Evolutionary conservation across 2,329 filamentous ascomycete species (phyloP).

Genomic region (Venturia asperata): DNA sequence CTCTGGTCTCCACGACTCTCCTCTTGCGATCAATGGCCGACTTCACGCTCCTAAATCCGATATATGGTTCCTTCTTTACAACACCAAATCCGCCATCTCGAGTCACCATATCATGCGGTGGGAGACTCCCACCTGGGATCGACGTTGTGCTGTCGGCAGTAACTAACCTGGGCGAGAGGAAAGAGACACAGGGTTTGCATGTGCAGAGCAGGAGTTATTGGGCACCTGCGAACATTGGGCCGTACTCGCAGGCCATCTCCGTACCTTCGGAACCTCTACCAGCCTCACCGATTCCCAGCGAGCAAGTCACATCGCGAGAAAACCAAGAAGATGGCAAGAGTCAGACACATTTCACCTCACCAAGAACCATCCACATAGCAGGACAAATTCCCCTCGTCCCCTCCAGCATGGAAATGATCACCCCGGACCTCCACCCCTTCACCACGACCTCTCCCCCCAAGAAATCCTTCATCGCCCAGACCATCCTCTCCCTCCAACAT

Average conservation of each 20-base stretch:
- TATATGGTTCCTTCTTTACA: constrained; percentile 69
- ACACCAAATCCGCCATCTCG: constrained; percentile 76
- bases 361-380: constrained; percentile 58
- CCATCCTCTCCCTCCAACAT: constrained; percentile 75
- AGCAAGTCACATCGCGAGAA: background rate
- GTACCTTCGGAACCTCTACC: constrained; percentile 37
- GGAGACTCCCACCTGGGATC: constrained; percentile 52
- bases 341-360: constrained; percentile 13
- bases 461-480: constrained; percentile 47
- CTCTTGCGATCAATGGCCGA: constrained; percentile 72
- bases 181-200: constrained; percentile 55
- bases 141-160: constrained; percentile 55
- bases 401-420: constrained; percentile 60
- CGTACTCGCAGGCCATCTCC: constrained; percentile 83
- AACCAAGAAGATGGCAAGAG: constrained; percentile 19
- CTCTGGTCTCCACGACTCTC: constrained; percentile 47
- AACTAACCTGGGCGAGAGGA: constrained; percentile 28
- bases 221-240: constrained; percentile 96
- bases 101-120: constrained; percentile 73
- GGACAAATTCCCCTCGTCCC: constrained; percentile 89
- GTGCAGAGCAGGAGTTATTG: constrained; percentile 93
- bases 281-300: background rate
- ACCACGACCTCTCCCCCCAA: constrained; percentile 14
- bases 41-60: constrained; percentile 66
- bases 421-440: constrained; percentile 21